phyloP scores from a whole-genome alignment of 75 land plant genomes.

The Cryptomeria japonica region DNA sequence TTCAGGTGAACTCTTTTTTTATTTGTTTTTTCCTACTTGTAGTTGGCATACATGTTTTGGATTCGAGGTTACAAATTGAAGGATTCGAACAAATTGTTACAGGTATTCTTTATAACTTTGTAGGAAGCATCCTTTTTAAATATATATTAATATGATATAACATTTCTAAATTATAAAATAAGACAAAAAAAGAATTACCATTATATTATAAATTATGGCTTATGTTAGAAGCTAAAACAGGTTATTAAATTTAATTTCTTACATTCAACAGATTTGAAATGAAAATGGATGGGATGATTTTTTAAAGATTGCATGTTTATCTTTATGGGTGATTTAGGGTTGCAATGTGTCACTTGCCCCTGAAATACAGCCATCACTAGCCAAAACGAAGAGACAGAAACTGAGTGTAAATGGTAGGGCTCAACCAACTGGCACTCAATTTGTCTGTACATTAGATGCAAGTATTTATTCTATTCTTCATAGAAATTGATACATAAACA shows the following conservation, averaged over 20 bases:
- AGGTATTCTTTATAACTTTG: slow-evolving; percentile 40
- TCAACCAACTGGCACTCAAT: too few species aligned
- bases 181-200: neutral
- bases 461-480: too few species aligned
- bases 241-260: neutral
- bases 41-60: slow-evolving; percentile 98
- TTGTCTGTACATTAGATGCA: too few species aligned
- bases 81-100: slow-evolving; percentile 66
- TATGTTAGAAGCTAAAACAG: neutral
- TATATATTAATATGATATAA: neutral
- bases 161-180: neutral
- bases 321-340: too few species aligned
- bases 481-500: too few species aligned
- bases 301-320: neutral
- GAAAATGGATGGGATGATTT: neutral
- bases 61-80: slow-evolving; percentile 70
- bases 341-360: too few species aligned
- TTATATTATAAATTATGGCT: neutral
- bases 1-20: neutral
- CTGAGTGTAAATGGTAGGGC: too few species aligned
- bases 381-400: too few species aligned
- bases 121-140: neutral
- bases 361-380: too few species aligned
- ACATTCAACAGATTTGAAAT: neutral
- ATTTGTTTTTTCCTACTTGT: slow-evolving; percentile 5